These are phyloP conservation scores for Spencermartinsiella ligniputridi DNA, from an alignment of 1,139 yeast species.

Conservation along the genomic window DNA sequence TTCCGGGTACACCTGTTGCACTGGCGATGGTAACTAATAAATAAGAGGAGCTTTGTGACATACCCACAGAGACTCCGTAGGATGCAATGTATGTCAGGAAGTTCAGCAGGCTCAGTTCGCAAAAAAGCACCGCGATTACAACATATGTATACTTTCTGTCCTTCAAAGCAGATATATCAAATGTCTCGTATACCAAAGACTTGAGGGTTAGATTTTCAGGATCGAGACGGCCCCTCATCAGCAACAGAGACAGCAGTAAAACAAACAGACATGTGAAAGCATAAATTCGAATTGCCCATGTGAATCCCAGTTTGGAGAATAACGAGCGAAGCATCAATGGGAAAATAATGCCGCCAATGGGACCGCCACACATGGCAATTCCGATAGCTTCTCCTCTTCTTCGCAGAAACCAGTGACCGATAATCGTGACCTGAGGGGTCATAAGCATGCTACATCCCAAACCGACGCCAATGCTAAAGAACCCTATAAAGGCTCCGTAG, in stretches of 20 bases:
- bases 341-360: constrained; percentile 60
- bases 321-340: constrained; percentile 55
- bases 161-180: constrained; percentile 35
- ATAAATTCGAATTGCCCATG: constrained; percentile 54
- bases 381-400: constrained; percentile 61
- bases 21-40: constrained; percentile 47
- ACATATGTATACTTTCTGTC: constrained; percentile 41
- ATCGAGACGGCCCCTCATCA: constrained; percentile 40
- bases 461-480: constrained; percentile 54
- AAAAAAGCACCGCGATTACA: constrained; percentile 42
- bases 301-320: constrained; percentile 49
- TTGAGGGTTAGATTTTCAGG: constrained; percentile 39
- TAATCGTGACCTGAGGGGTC: constrained; percentile 55
- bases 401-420: constrained; percentile 57
- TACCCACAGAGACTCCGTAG: constrained; percentile 51
- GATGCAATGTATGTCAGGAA: constrained; percentile 53
- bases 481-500: constrained; percentile 56
- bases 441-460: constrained; percentile 55
- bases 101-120: constrained; percentile 54
- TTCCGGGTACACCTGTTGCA: constrained; percentile 56
- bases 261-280: constrained; percentile 48
- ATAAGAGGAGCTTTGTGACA: constrained; percentile 48
- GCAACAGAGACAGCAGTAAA: constrained; percentile 37
- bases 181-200: constrained; percentile 21
- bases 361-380: constrained; percentile 63